These are phyloP conservation scores for Fusarium azukiicola DNA, from an alignment of 2,329 filamentous ascomycete species.

Conservation along the genomic window DNA sequence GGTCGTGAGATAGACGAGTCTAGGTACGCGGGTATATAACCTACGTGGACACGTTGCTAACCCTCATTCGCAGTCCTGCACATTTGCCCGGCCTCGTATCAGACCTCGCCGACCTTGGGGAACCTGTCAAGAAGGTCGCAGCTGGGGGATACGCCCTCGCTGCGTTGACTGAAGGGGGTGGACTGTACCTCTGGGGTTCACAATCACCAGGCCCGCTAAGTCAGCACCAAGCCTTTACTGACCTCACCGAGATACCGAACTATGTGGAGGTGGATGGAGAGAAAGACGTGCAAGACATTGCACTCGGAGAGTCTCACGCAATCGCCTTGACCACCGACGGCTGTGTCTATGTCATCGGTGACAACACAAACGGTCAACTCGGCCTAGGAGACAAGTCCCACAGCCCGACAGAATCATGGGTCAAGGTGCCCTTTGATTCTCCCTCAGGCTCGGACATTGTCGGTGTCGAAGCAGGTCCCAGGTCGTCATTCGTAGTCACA, in stretches of 20 bases:
- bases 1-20: conserved; percentile 70
- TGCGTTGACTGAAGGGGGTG: conserved; percentile 77
- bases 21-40: conserved; percentile 53
- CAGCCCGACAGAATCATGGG: conserved; percentile 60
- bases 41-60: conserved; percentile 30
- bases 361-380: conserved; percentile 80
- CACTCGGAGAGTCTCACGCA: conserved; percentile 79
- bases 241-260: conserved; percentile 60
- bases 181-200: conserved; percentile 82
- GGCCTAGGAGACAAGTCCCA: conserved; percentile 63
- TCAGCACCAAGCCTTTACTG: conserved; percentile 59
- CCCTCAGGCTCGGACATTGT: conserved; percentile 55
- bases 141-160: conserved; percentile 78
- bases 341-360: conserved; percentile 76
- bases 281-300: conserved; percentile 77
- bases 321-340: conserved; percentile 73
- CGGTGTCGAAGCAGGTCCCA: conserved; percentile 71
- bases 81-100: conserved; percentile 68
- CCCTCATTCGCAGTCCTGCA: conserved; percentile 64
- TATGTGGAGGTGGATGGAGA: conserved; percentile 70
- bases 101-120: conserved; percentile 73
- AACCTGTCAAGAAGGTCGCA: conserved; percentile 75
- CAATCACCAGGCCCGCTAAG: conserved; percentile 49
- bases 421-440: conserved; percentile 57
- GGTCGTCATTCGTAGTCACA: conserved; percentile 72